Conservation (phyloP, 2,329 filamentous ascomycete species). For the Uncinocarpus reesii region DNA sequence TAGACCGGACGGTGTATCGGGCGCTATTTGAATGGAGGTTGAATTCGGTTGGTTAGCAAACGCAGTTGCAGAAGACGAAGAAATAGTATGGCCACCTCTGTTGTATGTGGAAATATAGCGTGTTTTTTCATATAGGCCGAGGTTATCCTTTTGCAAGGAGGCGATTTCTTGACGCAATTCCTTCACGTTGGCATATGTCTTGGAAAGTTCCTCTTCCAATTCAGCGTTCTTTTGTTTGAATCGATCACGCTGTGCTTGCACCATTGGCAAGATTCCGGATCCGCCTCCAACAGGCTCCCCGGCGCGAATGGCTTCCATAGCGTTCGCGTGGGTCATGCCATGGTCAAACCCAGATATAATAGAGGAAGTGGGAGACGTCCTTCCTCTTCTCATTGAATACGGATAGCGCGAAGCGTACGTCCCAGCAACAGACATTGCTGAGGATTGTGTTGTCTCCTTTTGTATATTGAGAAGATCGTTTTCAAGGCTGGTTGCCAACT, state of each 20-base stretch:
- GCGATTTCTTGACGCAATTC: constrained; percentile 83
- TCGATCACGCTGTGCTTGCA: constrained; percentile 91
- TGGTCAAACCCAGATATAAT: constrained; percentile 97
- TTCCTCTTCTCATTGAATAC: constrained; percentile 56
- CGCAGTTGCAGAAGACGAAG: constrained; percentile 53
- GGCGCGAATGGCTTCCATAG: constrained; percentile 50
- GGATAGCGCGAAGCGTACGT: constrained; percentile 77
- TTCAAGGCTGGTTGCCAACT: constrained; percentile 79
- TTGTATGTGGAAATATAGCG: constrained; percentile 92
- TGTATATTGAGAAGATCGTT: constrained; percentile 84
- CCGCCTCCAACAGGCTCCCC: constrained; percentile 63
- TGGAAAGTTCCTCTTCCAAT: constrained; percentile 80
- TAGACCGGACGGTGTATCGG: constrained; percentile 51
- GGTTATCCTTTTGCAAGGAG: constrained; percentile 87
- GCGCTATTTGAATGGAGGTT: constrained; percentile 54
- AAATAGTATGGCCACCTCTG: constrained; percentile 47
- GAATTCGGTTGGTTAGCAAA: constrained; percentile 60
- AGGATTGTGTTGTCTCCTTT: constrained; percentile 67
- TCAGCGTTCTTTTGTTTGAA: constrained; percentile 95
- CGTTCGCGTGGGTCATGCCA: constrained; percentile 41
- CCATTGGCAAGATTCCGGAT: constrained; percentile 90
- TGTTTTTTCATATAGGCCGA: constrained; percentile 94
- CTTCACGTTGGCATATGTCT: constrained; percentile 69
- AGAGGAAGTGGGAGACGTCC: constrained; percentile 83
- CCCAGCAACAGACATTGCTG: constrained; percentile 82